Percentiles rank a stretch among this genome's conserved stretches.
phyloP scores from a whole-genome alignment of 1,284 basidiomycete genomes.

The Trametes versicolor region DNA sequence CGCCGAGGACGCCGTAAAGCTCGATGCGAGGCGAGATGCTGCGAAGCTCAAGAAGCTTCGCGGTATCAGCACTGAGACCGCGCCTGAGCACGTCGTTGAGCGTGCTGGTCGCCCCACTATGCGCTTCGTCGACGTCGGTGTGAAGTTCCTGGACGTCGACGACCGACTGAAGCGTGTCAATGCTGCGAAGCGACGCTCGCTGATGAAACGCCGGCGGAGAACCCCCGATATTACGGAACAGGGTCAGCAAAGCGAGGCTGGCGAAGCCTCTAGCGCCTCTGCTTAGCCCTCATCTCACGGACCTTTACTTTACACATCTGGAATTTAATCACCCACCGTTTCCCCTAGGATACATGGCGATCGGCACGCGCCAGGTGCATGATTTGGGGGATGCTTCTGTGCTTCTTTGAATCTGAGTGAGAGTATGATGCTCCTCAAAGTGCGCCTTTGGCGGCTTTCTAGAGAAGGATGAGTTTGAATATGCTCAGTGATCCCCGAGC shows the following conservation, averaged over 20 bases:
- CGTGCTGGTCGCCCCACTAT: constrained; percentile 58
- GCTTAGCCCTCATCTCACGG: constrained; percentile 13
- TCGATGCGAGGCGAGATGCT: constrained; percentile 47
- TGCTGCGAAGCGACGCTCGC: constrained; percentile 55
- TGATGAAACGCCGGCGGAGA: constrained; percentile 40
- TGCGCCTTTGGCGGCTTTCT: too few relatives aligned
- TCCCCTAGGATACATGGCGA: neutral
- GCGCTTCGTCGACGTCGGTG: constrained; percentile 75
- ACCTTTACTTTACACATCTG: constrained; percentile 4
- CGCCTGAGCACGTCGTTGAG: constrained; percentile 35
- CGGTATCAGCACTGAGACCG: constrained; percentile 19
- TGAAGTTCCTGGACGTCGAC: constrained; percentile 67
- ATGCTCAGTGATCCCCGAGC: neutral
- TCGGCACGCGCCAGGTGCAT: neutral
- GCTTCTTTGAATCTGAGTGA: neutral
- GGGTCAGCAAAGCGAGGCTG: constrained; percentile 1
- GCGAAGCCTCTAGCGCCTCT: neutral
- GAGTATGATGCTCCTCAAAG: neutral
- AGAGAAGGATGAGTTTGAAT: constrained; percentile 1
- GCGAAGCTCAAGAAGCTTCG: constrained; percentile 30
- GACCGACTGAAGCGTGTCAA: constrained; percentile 60
- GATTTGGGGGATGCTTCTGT: neutral
- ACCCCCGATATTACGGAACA: neutral
- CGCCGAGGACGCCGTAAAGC: constrained; percentile 37
- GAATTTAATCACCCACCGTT: constrained; percentile 6